These are phyloP conservation scores for Pythium dissotocum DNA, from an alignment of 352 stramenopile genomes.

Conservation along the genomic window DNA sequence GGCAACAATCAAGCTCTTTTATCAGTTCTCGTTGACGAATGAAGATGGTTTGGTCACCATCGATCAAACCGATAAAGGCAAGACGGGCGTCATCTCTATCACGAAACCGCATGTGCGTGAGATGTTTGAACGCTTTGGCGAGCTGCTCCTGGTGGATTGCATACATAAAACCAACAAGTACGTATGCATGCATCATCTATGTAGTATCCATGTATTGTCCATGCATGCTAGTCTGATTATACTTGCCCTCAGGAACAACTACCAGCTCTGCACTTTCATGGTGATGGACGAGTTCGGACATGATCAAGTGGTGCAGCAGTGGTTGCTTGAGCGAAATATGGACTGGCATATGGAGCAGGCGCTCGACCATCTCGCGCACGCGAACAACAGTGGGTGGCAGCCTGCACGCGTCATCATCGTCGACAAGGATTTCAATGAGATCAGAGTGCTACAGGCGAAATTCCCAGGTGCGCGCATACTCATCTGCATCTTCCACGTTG, in stretches of 20 bases:
- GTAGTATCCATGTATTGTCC: neutral
- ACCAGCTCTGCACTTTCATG: constrained; percentile 19
- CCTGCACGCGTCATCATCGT: constrained; percentile 15
- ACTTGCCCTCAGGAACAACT: constrained; percentile 4
- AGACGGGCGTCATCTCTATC: constrained; percentile 4
- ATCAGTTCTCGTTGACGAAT: neutral
- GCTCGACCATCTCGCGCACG: neutral
- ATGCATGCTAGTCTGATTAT: neutral
- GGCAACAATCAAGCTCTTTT: neutral
- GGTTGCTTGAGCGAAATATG: constrained; percentile 8
- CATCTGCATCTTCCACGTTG: constrained; percentile 20
- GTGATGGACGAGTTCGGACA: constrained; percentile 10
- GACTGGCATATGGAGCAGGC: constrained; percentile 19
- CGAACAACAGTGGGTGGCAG: neutral
- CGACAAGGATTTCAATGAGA: constrained; percentile 28
- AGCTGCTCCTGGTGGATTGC: neutral
- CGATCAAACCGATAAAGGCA: neutral
- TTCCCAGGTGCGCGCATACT: constrained; percentile 12
- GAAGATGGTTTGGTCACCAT: neutral
- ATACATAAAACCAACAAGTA: constrained; percentile 4
- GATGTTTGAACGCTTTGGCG: neutral
- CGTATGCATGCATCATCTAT: neutral
- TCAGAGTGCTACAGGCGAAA: constrained; percentile 7
- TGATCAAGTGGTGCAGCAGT: constrained; percentile 12
- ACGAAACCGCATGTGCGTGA: neutral